phyloP scores from a whole-genome alignment of 306 rosid species.

The Benincasa hispida region DNA sequence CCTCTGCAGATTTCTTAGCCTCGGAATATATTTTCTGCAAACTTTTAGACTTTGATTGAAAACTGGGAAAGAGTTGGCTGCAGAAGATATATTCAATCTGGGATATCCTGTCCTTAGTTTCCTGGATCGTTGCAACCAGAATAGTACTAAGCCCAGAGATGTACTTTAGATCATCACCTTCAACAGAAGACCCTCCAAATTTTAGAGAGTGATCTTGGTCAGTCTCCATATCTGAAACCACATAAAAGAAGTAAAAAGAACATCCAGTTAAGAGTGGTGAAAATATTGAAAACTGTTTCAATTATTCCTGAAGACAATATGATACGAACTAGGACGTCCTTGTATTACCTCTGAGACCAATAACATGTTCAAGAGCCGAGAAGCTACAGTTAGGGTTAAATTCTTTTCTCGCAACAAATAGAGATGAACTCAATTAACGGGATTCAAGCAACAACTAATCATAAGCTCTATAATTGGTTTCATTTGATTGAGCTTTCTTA shows the following conservation, averaged over 20 bases:
- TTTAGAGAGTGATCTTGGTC: conserved; percentile 20
- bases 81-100: conserved; percentile 83
- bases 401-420: too few species aligned
- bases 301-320: neutral
- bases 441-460: too few species aligned
- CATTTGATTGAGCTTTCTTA: too few species aligned
- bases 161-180: conserved; percentile 22
- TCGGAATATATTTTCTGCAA: conserved; percentile 21
- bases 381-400: too few species aligned
- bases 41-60: conserved; percentile 32
- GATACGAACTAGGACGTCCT: too few species aligned
- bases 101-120: conserved; percentile 57
- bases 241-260: neutral
- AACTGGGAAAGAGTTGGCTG: conserved; percentile 44
- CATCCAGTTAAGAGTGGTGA: neutral
- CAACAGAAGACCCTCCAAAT: conserved; percentile 11
- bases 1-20: conserved; percentile 24
- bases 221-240: conserved; percentile 23
- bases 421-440: too few species aligned
- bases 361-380: too few species aligned
- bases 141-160: conserved; percentile 59
- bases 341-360: too few species aligned
- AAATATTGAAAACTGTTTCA: neutral
- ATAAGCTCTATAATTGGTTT: too few species aligned
- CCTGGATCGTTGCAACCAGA: conserved; percentile 79